Evolutionary conservation across 371 early-diverging fungal species (phyloP).

Genomic region (Lichtheimia corymbifera): DNA sequence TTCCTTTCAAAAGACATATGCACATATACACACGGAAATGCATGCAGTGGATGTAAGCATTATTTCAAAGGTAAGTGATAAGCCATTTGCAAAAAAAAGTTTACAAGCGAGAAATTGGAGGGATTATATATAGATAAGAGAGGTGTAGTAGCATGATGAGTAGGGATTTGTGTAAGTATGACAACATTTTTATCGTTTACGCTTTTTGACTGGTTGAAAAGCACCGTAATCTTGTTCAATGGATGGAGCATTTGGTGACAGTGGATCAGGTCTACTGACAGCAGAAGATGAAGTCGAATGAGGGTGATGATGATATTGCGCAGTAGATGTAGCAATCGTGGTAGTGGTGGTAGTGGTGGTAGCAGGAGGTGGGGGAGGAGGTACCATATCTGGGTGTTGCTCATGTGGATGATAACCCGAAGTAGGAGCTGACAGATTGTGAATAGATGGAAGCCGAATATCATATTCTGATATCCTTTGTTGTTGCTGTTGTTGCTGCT

Average conservation of each 20-base stretch:
- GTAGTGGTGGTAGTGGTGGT: not conserved
- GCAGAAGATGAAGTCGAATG: slow-evolving; percentile 18
- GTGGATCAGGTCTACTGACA: slow-evolving; percentile 3
- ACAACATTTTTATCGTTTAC: slow-evolving; percentile 24
- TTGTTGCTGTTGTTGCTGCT: slow-evolving; percentile 1
- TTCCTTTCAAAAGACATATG: too few relatives aligned
- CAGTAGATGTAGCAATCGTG: slow-evolving; percentile 11
- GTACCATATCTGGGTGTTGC: slow-evolving; percentile 7
- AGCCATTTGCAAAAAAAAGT: too few relatives aligned
- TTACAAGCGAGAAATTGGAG: too few relatives aligned
- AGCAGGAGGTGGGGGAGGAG: not conserved
- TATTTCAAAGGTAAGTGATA: too few relatives aligned
- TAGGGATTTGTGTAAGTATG: too few relatives aligned
- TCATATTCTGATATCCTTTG: slow-evolving; percentile 17
- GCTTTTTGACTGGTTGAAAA: slow-evolving; percentile 28
- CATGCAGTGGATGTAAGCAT: too few relatives aligned
- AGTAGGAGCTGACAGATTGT: slow-evolving; percentile 26
- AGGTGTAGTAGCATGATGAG: too few relatives aligned
- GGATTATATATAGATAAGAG: too few relatives aligned
- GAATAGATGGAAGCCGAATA: slow-evolving; percentile 41
- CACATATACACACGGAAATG: too few relatives aligned
- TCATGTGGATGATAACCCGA: slow-evolving; percentile 19
- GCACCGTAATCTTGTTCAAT: slow-evolving; percentile 15
- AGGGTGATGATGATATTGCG: not conserved
- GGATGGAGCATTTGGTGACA: slow-evolving; percentile 10